Conservation (phyloP, 2,329 filamentous ascomycete species). For the Colletotrichum aenigma region DNA sequence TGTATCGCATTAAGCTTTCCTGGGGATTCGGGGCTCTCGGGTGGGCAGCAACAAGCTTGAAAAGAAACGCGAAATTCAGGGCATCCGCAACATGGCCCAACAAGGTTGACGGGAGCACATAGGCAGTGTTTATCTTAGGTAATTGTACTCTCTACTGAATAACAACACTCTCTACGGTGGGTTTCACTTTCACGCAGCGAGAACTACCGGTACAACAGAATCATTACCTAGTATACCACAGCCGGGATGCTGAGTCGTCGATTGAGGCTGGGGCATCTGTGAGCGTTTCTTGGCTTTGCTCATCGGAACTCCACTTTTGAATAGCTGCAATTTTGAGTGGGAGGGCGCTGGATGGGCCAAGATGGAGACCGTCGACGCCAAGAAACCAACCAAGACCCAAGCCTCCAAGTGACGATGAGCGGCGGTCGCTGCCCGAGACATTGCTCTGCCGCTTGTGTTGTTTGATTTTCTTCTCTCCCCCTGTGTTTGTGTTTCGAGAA, state of each 20-base stretch:
- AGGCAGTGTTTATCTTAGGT: background rate
- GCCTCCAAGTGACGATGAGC: slow-evolving; percentile 18
- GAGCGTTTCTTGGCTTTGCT: slow-evolving; percentile 12
- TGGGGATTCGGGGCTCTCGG: slow-evolving; percentile 3
- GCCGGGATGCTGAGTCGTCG: slow-evolving; percentile 16
- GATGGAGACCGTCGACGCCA: slow-evolving; percentile 6
- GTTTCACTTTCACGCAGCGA: background rate
- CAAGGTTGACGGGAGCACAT: background rate
- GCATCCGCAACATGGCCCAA: background rate
- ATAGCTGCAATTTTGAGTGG: slow-evolving; percentile 7
- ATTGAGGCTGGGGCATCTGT: slow-evolving; percentile 9
- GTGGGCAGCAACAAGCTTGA: background rate
- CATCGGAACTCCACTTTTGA: slow-evolving; percentile 11
- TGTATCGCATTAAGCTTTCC: slow-evolving; percentile 9
- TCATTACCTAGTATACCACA: background rate
- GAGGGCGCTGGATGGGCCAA: background rate
- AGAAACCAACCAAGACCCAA: slow-evolving; percentile 17
- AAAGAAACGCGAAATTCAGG: background rate
- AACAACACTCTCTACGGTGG: background rate
- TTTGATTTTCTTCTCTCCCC: background rate
- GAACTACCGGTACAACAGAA: background rate
- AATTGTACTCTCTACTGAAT: background rate
- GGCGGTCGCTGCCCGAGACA: slow-evolving; percentile 1
- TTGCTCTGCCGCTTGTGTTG: background rate
- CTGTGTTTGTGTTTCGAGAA: background rate